phyloP scores from a whole-genome alignment of 805 yeast species.

The Zygosaccharomyces kombuchaensis region DNA sequence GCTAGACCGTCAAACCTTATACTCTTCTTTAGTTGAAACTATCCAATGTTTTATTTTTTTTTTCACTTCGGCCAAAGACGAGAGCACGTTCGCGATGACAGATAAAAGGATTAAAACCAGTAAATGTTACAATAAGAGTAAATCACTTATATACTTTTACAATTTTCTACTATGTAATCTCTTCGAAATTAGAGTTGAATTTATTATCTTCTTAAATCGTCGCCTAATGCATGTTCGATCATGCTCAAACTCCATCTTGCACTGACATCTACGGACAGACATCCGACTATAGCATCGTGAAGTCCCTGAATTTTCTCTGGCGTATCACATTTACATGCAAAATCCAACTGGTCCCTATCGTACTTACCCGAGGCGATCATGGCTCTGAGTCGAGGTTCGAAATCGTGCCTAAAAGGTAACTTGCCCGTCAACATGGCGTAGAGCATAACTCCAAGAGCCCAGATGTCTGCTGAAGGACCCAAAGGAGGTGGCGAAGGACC shows the following conservation, averaged over 20 bases:
- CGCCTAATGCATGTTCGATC: conserved; percentile 25
- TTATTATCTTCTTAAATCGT: conserved; percentile 1
- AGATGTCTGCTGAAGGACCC: conserved; percentile 72
- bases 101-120: background rate
- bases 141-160: background rate
- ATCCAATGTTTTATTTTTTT: background rate
- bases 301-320: conserved; percentile 17
- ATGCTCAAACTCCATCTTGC: conserved; percentile 48
- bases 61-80: background rate
- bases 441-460: conserved; percentile 84
- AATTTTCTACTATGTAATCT: background rate
- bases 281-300: conserved; percentile 44
- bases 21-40: background rate
- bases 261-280: conserved; percentile 49
- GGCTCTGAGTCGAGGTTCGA: conserved; percentile 72
- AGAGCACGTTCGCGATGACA: background rate
- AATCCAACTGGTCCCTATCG: conserved; percentile 43
- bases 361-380: conserved; percentile 66
- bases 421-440: conserved; percentile 70
- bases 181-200: background rate
- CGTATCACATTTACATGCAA: conserved; percentile 35
- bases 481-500: conserved; percentile 54
- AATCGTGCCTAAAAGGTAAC: conserved; percentile 80
- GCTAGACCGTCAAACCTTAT: background rate
- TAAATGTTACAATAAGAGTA: background rate